Evolutionary conservation across 2,329 filamentous ascomycete species (phyloP).

Genomic region (Byssoonygena ceratinophila): DNA sequence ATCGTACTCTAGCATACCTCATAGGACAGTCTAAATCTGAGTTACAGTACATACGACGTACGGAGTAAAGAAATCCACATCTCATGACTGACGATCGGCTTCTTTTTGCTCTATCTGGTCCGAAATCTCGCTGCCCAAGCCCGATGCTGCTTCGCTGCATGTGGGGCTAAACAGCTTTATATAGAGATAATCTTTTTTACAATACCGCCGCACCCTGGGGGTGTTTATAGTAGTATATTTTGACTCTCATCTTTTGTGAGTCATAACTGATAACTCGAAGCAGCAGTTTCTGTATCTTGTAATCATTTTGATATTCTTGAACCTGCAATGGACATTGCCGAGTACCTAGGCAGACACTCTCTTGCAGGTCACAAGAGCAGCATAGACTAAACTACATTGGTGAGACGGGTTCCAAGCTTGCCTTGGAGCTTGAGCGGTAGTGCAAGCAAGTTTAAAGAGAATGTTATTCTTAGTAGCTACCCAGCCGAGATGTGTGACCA

Average conservation of each 20-base stretch:
- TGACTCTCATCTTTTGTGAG: neutral
- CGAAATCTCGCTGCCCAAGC: conserved; percentile 9
- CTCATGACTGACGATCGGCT: conserved; percentile 3
- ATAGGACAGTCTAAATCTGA: conserved; percentile 1
- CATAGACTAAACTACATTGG: neutral
- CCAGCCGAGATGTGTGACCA: neutral
- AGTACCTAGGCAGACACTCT: neutral
- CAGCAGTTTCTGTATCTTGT: too few species aligned
- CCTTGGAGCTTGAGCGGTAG: too few species aligned
- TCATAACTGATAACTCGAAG: neutral
- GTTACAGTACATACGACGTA: conserved; percentile 2
- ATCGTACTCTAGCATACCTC: neutral
- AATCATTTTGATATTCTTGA: neutral
- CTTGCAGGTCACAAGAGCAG: neutral
- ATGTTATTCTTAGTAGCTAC: too few species aligned
- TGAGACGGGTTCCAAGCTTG: too few species aligned
- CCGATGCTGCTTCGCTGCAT: conserved; percentile 1
- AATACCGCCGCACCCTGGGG: too few species aligned
- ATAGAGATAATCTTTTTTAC: too few species aligned
- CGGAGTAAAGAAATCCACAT: neutral
- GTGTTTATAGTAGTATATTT: neutral
- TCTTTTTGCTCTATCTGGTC: conserved; percentile 6
- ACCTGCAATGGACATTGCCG: neutral
- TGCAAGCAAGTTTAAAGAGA: neutral
- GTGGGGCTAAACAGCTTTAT: neutral